Evolutionary conservation across 2,329 filamentous ascomycete genomes (phyloP).

Genomic region (Fusarium floridanum): DNA sequence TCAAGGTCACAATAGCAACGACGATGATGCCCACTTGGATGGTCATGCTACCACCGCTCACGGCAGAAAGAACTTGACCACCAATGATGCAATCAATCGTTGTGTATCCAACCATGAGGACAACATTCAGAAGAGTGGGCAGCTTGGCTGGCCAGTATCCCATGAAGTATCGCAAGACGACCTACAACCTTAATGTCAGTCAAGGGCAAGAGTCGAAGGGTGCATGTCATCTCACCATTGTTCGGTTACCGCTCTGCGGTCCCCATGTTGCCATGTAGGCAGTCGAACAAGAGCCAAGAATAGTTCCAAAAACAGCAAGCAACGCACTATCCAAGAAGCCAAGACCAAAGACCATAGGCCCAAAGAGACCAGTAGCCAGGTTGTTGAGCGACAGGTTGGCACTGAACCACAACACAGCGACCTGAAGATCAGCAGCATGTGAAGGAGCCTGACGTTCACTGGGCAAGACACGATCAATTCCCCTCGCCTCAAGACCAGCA

Average conservation of each 20-base stretch:
- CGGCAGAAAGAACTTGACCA: slow-evolving; percentile 80
- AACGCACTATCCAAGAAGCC: slow-evolving; percentile 81
- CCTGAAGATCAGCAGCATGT: slow-evolving; percentile 52
- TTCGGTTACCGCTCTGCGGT: slow-evolving; percentile 78
- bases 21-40: slow-evolving; percentile 82
- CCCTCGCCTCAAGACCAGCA: slow-evolving; percentile 55
- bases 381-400: slow-evolving; percentile 61
- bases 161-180: slow-evolving; percentile 82
- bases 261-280: slow-evolving; percentile 85
- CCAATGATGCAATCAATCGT: slow-evolving; percentile 85
- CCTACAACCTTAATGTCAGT: slow-evolving; percentile 37
- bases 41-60: slow-evolving; percentile 74
- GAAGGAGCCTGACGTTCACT: slow-evolving; percentile 53
- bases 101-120: slow-evolving; percentile 82
- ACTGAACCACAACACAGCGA: slow-evolving; percentile 59
- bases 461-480: slow-evolving; percentile 55
- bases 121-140: slow-evolving; percentile 53
- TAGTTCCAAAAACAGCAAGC: slow-evolving; percentile 80
- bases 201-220: not conserved
- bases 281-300: slow-evolving; percentile 78
- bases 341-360: slow-evolving; percentile 75
- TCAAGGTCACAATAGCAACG: slow-evolving; percentile 79
- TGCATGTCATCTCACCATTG: slow-evolving; percentile 67
- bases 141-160: slow-evolving; percentile 68
- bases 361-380: slow-evolving; percentile 77